Base-by-base conservation (phyloP, 371 early-diverging fungal species). In the Actinomortierella ambigua region DNA sequence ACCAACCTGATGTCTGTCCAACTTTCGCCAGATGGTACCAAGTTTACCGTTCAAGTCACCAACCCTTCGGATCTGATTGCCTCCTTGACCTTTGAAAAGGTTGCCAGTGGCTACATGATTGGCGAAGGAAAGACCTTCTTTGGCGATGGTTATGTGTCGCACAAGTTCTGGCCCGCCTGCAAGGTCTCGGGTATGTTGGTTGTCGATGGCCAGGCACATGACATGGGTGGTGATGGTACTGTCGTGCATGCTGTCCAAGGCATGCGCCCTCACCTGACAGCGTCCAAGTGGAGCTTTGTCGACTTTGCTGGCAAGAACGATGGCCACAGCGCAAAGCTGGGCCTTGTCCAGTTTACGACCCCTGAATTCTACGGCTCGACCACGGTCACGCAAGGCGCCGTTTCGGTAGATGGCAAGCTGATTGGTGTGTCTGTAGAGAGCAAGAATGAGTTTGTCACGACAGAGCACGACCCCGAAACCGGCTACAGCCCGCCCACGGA, bases 231-330 rank as follows among this genome's bases (percentile, higher is more conserved):
- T 26, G 82, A 89, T 29, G 94, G 92, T 28, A 80, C 92, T 68
- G 93, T 90, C 70, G 86, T 92, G 56, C 92, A 93, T 71, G 96
- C 95, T 7, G 78, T 93, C 60, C 85, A 93, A 76, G 89, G 84
- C 57, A 91, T 92, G 85, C 89, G 90, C 55, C 95, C 96, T 34
- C 93, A 96, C 56, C 77, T 89, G 57, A 88, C 90, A 42, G 93
- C 91, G n/a, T 83, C 88, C 49, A 88, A 88, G 59, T 95, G 95
- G 94, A 93, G 91, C 75, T 89, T 90, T 79, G 81, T 86, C 56
- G 75, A 88, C 69, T 86, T 94, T 77, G 86, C 88, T 42, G 78
- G 80, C 7, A 56, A 76, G n/a, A 75, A 83, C 46, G 62, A 61
- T 24, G 53, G 62, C 17, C 69, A 76, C 28, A 79, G 68, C 26